These are phyloP conservation scores for Arthrobotrys sphaeroides DNA, from an alignment of 2,329 filamentous ascomycete genomes.

Conservation along the genomic window DNA sequence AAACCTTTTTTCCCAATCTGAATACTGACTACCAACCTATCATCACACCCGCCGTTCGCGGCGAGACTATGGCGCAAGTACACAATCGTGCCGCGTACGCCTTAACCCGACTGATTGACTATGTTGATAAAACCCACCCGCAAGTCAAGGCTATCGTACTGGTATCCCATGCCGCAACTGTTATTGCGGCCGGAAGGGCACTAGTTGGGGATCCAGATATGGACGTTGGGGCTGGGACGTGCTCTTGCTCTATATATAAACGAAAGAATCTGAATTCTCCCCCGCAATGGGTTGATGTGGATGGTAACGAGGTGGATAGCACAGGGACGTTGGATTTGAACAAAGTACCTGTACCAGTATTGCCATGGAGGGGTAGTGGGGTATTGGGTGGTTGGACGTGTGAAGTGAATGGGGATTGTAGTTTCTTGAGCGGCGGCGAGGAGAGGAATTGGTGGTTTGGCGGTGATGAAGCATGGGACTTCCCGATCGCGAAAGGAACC, in stretches of 20 bases:
- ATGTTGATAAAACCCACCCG: constrained; percentile 66
- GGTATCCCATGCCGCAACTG: constrained; percentile 86
- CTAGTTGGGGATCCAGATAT: constrained; percentile 55
- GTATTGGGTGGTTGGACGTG: constrained; percentile 83
- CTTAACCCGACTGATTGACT: constrained; percentile 74
- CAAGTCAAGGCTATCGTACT: constrained; percentile 77
- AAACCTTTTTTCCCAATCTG: constrained; percentile 71
- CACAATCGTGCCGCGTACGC: constrained; percentile 80
- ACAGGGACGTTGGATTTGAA: constrained; percentile 47
- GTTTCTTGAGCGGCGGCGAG: constrained; percentile 78
- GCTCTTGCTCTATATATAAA: constrained; percentile 56
- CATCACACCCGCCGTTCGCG: constrained; percentile 75
- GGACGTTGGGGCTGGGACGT: constrained; percentile 58
- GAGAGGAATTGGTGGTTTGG: constrained; percentile 83
- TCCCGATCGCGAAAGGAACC: constrained; percentile 52
- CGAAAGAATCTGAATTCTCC: constrained; percentile 22
- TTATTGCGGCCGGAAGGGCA: constrained; percentile 85
- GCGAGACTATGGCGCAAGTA: constrained; percentile 81
- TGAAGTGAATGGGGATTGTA: constrained; percentile 82
- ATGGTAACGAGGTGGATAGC: constrained; percentile 21
- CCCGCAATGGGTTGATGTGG: constrained; percentile 47
- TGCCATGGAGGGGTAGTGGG: constrained; percentile 70
- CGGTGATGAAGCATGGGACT: constrained; percentile 55
- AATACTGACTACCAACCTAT: constrained; percentile 69
- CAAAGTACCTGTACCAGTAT: constrained; percentile 51